Evolutionary conservation across 345 rosid genomes (phyloP).

Genomic region (Populus tremula): DNA sequence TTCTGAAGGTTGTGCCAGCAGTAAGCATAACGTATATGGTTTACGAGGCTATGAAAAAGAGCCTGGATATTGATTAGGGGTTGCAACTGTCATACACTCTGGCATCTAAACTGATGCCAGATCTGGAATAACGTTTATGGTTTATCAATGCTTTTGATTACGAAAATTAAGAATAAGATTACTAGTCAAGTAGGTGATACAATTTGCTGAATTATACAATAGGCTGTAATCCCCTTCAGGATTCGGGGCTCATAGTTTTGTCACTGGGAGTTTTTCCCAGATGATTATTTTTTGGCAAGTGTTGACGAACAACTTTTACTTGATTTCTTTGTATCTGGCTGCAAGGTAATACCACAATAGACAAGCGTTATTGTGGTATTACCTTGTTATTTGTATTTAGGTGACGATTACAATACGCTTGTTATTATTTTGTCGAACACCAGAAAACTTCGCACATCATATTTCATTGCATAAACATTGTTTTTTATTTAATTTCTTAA

Average conservation of each 20-base stretch:
- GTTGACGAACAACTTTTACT: slow-evolving; percentile 19
- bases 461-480: neutral
- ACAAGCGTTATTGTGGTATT: neutral
- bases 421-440: neutral
- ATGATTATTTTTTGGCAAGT: slow-evolving; percentile 25
- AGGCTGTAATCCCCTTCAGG: slow-evolving; percentile 28
- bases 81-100: neutral
- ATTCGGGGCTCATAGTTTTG: slow-evolving; percentile 35
- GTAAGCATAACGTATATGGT: slow-evolving; percentile 56
- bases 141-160: slow-evolving; percentile 19
- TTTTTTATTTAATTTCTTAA: neutral
- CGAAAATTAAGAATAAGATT: slow-evolving; percentile 20
- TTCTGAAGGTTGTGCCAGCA: slow-evolving; percentile 62
- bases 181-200: slow-evolving; percentile 28
- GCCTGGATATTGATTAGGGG: slow-evolving; percentile 58
- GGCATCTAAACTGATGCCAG: slow-evolving; percentile 8
- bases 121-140: neutral
- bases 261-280: slow-evolving; percentile 23
- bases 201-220: slow-evolving; percentile 29
- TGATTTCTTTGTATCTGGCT: slow-evolving; percentile 10
- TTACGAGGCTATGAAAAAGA: slow-evolving; percentile 84
- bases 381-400: too few relatives aligned
- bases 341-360: neutral
- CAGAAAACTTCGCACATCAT: neutral
- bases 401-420: neutral